phyloP scores from a whole-genome alignment of 176 grass and related monocot species.

The sorghum (Sorghum bicolor) region DNA sequence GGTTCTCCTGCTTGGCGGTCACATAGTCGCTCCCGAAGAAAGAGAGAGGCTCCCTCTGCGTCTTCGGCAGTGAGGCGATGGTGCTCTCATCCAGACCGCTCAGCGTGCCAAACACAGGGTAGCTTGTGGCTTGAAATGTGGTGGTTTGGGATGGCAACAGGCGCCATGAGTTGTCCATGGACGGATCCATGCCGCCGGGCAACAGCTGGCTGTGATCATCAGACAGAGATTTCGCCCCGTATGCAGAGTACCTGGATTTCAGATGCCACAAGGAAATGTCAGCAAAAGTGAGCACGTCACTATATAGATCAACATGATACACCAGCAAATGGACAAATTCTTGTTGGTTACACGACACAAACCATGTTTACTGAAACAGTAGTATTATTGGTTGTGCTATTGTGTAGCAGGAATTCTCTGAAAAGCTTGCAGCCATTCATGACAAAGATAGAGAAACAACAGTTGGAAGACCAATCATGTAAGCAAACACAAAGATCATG shows the following conservation, averaged over 20 bases:
- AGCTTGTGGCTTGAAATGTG: constrained; percentile 39
- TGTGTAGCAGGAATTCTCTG: not conserved
- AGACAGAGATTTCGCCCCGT: constrained; percentile 38
- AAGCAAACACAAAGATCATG: constrained; percentile 30
- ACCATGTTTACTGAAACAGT: not conserved
- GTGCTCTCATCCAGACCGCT: constrained; percentile 46
- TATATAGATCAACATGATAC: not conserved
- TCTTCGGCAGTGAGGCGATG: constrained; percentile 40
- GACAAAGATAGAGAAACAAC: not conserved
- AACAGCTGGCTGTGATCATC: constrained; percentile 55
- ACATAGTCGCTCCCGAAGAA: constrained; percentile 50
- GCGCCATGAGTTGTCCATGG: constrained; percentile 46
- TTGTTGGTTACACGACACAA: not conserved
- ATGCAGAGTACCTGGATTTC: constrained; percentile 41
- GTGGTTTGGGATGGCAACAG: constrained; percentile 41
- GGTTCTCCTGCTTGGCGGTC: constrained; percentile 53
- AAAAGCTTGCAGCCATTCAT: not conserved
- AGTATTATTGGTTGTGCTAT: not conserved
- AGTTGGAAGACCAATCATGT: constrained; percentile 12
- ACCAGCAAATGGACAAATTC: not conserved
- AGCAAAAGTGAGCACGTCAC: not conserved
- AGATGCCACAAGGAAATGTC: not conserved
- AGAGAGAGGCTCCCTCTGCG: constrained; percentile 36
- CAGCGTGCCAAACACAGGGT: constrained; percentile 37
- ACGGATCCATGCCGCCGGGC: constrained; percentile 28